A percentile compares a stretch with the other conserved stretches of the same genome.
phyloP scores from a whole-genome alignment of 2,329 filamentous ascomycete genomes.

The Leptodontidium sp. region DNA sequence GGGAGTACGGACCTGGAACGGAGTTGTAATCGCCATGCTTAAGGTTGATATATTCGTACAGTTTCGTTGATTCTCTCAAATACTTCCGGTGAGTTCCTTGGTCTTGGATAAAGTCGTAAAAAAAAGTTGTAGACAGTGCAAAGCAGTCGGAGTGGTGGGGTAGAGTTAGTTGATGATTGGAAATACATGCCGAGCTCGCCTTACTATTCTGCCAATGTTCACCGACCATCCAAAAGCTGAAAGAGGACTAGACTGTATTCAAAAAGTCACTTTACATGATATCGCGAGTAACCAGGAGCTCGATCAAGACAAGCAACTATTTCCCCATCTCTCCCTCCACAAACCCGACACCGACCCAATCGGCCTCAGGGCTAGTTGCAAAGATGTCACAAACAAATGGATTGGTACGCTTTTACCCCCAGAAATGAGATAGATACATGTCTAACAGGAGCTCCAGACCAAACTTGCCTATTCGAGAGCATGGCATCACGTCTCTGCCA shows the following conservation, averaged over 20 bases:
- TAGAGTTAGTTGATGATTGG: slow-evolving; percentile 27
- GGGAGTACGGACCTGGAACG: slow-evolving; percentile 46
- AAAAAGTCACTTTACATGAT: slow-evolving; percentile 20
- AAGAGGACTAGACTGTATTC: not conserved
- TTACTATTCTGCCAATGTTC: not conserved
- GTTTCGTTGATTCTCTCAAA: not conserved
- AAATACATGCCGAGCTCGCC: slow-evolving; percentile 34
- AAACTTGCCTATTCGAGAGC: slow-evolving; percentile 94
- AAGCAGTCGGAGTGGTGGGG: slow-evolving; percentile 22
- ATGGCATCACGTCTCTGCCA: slow-evolving; percentile 89
- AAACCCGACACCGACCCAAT: slow-evolving; percentile 29
- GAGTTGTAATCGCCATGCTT: slow-evolving; percentile 46
- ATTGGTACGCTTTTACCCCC: slow-evolving; percentile 60
- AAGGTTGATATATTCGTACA: not conserved
- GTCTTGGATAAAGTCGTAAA: not conserved
- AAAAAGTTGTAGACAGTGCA: not conserved
- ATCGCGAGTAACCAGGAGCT: slow-evolving; percentile 16
- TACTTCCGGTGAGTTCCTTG: no score
- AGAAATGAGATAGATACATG: not conserved
- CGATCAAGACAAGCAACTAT: not conserved
- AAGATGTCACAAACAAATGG: slow-evolving; percentile 83
- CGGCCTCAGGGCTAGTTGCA: slow-evolving; percentile 38
- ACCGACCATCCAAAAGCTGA: not conserved
- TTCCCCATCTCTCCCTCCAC: not conserved
- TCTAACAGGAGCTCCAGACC: slow-evolving; percentile 64